Evolutionary conservation across 2,329 filamentous ascomycete species (phyloP).

Genomic region (Penicillium verrucosum): DNA sequence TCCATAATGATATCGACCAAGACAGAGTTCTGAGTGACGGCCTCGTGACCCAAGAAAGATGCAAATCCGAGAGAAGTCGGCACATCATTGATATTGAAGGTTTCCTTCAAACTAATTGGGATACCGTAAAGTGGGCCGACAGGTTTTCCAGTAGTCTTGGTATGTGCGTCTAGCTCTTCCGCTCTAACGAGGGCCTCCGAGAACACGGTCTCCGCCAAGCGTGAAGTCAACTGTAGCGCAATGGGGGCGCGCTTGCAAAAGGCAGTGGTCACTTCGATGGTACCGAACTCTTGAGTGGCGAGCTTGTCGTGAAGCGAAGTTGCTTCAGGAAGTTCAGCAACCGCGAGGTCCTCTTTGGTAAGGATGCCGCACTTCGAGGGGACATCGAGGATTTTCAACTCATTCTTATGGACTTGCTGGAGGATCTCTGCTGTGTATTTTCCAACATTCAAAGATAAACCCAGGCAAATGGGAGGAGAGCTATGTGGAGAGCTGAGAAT

Average conservation of each 20-base stretch:
- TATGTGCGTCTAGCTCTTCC: slow-evolving; percentile 30
- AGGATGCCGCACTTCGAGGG: background rate
- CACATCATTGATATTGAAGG: slow-evolving; percentile 17
- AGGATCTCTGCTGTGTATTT: background rate
- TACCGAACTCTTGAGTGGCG: background rate
- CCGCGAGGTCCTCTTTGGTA: background rate
- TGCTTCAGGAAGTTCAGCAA: background rate
- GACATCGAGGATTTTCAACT: background rate
- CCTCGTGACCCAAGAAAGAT: slow-evolving; percentile 15
- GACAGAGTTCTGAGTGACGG: background rate
- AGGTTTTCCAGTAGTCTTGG: slow-evolving; percentile 16
- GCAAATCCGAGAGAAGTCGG: slow-evolving; percentile 20
- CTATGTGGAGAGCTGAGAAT: background rate
- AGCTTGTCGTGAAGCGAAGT: background rate
- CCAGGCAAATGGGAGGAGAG: background rate
- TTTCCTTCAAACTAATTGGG: slow-evolving; percentile 33
- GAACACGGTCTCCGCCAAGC: slow-evolving; percentile 37
- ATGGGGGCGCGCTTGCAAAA: slow-evolving; percentile 41
- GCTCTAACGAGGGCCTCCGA: slow-evolving; percentile 31
- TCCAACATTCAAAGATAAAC: background rate
- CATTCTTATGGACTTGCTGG: background rate
- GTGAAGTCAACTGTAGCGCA: slow-evolving; percentile 32
- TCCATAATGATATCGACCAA: slow-evolving; percentile 14
- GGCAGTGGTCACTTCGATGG: background rate
- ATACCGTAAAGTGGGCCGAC: slow-evolving; percentile 36